These are phyloP conservation scores for Umbelopsis ramanniana DNA, from an alignment of 192 early-diverging fungal genomes.

Conservation along the genomic window DNA sequence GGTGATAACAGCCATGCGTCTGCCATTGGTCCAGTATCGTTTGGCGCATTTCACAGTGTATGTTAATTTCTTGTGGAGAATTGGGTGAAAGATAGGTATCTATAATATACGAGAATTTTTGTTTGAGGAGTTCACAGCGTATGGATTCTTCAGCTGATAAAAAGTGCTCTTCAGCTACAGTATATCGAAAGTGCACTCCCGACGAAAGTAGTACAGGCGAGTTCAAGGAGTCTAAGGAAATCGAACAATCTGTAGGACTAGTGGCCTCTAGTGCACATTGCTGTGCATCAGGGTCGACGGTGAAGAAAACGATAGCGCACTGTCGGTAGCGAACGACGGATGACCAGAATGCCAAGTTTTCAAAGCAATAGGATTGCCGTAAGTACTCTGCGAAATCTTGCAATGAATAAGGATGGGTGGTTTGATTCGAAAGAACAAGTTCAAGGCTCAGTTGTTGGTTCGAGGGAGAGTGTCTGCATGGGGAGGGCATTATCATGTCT, in stretches of 20 bases:
- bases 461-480: background rate
- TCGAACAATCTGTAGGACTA: background rate
- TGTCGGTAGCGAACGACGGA: constrained; percentile 3
- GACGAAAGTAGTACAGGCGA: background rate
- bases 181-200: background rate
- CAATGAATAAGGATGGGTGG: constrained; percentile 28
- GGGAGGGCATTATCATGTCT: constrained; percentile 24
- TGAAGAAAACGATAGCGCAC: constrained; percentile 13
- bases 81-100: constrained; percentile 30
- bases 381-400: constrained; percentile 41
- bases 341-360: constrained; percentile 46
- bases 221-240: background rate
- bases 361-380: constrained; percentile 36
- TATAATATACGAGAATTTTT: constrained; percentile 22
- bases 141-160: constrained; percentile 8
- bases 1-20: constrained; percentile 22
- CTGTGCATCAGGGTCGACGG: constrained; percentile 5
- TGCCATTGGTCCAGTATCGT: constrained; percentile 25
- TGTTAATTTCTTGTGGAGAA: constrained; percentile 39
- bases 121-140: background rate
- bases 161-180: background rate
- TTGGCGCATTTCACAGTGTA: constrained; percentile 40
- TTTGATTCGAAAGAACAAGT: constrained; percentile 29
- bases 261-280: background rate
- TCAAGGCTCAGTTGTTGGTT: constrained; percentile 28